Evolutionary conservation across 805 yeast genomes (phyloP).

Genomic region (Tetrapisispora fleetii): DNA sequence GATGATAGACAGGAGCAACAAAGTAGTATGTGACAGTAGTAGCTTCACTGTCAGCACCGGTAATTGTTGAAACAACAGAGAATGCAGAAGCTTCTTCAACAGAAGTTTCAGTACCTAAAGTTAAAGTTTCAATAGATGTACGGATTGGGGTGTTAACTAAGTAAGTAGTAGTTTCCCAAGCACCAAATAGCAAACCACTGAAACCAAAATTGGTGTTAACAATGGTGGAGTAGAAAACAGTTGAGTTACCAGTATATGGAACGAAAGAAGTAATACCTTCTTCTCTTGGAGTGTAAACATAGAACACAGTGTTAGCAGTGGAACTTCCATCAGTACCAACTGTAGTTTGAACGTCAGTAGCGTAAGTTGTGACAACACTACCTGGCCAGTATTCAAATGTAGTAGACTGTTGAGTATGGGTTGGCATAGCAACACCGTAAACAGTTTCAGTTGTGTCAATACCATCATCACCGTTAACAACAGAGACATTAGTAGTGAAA

Average conservation of each 20-base stretch:
- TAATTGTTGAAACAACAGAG: neutral
- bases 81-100: neutral
- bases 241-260: constrained; percentile 3
- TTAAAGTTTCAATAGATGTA: neutral
- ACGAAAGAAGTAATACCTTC: constrained; percentile 1
- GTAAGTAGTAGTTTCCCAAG: neutral
- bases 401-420: constrained; percentile 1
- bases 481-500: neutral
- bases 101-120: neutral
- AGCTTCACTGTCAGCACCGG: constrained; percentile 1
- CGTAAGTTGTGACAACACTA: constrained; percentile 3
- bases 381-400: neutral
- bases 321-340: constrained; percentile 7
- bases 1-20: neutral
- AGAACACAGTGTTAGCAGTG: constrained; percentile 8
- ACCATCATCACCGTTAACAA: constrained; percentile 1
- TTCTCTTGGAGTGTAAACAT: constrained; percentile 10
- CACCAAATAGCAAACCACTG: neutral
- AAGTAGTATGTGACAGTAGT: constrained; percentile 1
- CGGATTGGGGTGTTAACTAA: constrained; percentile 3
- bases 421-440: constrained; percentile 3
- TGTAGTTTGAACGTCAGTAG: constrained; percentile 6
- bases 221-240: constrained; percentile 2
- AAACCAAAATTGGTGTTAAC: neutral
- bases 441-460: neutral